Percentiles rank a stretch among this genome's conserved stretches.
These are phyloP conservation scores for Leucoagaricus sp. DNA, from an alignment of 1,284 basidiomycete species.

Conservation along the genomic window DNA sequence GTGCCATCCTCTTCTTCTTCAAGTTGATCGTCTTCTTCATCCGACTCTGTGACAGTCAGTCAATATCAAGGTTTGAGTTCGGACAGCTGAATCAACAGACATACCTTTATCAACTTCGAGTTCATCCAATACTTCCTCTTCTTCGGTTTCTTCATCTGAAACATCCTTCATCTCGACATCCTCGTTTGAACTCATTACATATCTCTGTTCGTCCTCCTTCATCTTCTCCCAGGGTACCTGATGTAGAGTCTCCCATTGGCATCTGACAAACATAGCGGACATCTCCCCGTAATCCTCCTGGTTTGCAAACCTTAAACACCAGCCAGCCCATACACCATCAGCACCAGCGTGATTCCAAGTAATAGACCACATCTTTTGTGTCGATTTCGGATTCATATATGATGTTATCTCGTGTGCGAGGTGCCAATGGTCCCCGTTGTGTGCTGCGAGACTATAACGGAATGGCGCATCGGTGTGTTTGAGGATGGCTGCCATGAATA, in stretches of 20 bases:
- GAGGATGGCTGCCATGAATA: conserved; percentile 70
- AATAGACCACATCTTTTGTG: conserved; percentile 64
- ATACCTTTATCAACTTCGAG: conserved; percentile 59
- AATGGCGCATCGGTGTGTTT: conserved; percentile 49
- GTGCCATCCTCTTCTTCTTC: conserved; percentile 50
- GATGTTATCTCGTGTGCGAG: conserved; percentile 63
- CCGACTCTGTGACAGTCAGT: conserved; percentile 6
- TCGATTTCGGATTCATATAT: conserved; percentile 80
- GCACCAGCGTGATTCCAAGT: conserved; percentile 82
- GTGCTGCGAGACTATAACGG: conserved; percentile 66
- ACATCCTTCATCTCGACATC: conserved; percentile 88
- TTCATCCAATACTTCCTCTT: conserved; percentile 71
- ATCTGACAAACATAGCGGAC: conserved; percentile 68
- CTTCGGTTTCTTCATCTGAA: conserved; percentile 73
- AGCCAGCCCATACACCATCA: conserved; percentile 71
- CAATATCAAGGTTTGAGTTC: conserved; percentile 3
- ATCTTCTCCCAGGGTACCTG: conserved; percentile 78
- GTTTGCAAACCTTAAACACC: conserved; percentile 78
- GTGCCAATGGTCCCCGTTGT: conserved; percentile 49
- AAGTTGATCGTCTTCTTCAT: conserved; percentile 55
- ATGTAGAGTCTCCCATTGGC: conserved; percentile 85
- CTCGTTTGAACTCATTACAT: conserved; percentile 71
- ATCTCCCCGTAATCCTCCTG: conserved; percentile 65
- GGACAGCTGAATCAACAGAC: conserved; percentile 7
- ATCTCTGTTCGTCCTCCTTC: conserved; percentile 81